Conservation (phyloP, 164 flowering plant species). For the Brasenia schreberi region DNA sequence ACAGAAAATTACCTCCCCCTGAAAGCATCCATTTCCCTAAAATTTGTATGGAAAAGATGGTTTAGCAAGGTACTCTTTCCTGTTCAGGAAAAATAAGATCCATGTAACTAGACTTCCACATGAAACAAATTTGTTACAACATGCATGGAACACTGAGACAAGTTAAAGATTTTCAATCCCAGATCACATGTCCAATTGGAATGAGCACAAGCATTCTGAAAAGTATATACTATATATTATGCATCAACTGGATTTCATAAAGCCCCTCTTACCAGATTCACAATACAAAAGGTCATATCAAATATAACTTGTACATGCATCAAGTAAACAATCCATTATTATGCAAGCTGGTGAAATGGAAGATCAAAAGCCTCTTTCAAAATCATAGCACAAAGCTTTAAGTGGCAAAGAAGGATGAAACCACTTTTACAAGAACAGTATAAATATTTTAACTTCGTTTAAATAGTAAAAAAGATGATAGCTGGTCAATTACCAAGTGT, state of each 20-base stretch:
- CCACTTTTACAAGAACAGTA: neutral
- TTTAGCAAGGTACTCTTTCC: slow-evolving; percentile 93
- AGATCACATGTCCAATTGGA: neutral
- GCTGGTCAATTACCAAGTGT: neutral
- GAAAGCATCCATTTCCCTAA: slow-evolving; percentile 95
- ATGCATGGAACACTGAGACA: neutral
- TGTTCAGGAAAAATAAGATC: slow-evolving; percentile 13
- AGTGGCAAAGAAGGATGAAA: neutral
- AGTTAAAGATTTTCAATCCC: neutral
- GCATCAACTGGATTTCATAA: neutral
- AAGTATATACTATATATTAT: neutral
- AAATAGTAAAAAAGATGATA: too few species aligned
- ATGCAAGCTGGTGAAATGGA: neutral
- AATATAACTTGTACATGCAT: neutral
- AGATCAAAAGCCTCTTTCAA: neutral
- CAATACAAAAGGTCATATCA: neutral
- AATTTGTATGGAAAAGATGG: slow-evolving; percentile 73
- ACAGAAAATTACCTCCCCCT: slow-evolving; percentile 56
- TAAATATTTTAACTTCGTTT: too few species aligned
- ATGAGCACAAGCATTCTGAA: neutral
- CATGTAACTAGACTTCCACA: neutral
- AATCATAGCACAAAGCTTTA: neutral
- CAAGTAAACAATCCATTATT: neutral
- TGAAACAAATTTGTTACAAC: neutral
- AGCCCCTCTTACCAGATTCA: neutral